Conservation (phyloP, 768 basidiomycete genomes). For the Lyophyllum shimeji region DNA sequence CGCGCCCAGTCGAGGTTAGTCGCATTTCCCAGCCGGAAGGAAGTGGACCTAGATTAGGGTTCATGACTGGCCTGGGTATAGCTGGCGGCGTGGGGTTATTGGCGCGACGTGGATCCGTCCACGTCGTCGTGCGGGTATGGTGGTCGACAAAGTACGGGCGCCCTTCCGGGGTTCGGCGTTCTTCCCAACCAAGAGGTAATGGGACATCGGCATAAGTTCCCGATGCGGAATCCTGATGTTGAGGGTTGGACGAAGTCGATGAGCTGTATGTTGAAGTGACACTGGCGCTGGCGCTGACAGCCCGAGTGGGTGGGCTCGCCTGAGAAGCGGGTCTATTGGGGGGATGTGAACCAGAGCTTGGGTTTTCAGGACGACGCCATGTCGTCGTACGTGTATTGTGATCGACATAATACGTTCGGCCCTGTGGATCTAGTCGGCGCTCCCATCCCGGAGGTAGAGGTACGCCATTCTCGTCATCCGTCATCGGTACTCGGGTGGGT, state of each 20-base stretch:
- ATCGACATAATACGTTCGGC: slow-evolving; percentile 84
- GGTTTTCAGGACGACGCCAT: slow-evolving; percentile 61
- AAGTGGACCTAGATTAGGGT: slow-evolving; percentile 71
- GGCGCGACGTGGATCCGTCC: slow-evolving; percentile 79
- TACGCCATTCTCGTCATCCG: slow-evolving; percentile 58
- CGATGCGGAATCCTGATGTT: slow-evolving; percentile 25
- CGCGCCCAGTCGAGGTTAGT: slow-evolving; percentile 76
- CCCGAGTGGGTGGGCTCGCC: slow-evolving; percentile 23
- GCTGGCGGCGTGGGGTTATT: slow-evolving; percentile 51
- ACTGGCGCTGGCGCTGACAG: slow-evolving; percentile 25
- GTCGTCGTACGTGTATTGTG: slow-evolving; percentile 80
- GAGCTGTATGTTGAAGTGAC: slow-evolving; percentile 21
- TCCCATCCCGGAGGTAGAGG: slow-evolving; percentile 84
- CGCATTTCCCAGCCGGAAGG: slow-evolving; percentile 97
- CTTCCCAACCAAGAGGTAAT: slow-evolving; percentile 90
- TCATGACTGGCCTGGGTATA: slow-evolving; percentile 46
- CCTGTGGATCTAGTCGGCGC: slow-evolving; percentile 69
- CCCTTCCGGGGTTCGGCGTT: slow-evolving; percentile 86
- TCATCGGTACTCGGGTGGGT: slow-evolving; percentile 26
- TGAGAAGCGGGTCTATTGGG: slow-evolving; percentile 28
- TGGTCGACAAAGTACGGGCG: slow-evolving; percentile 66
- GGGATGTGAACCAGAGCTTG: slow-evolving; percentile 23
- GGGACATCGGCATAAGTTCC: slow-evolving; percentile 61
- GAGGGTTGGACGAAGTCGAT: slow-evolving; percentile 15
- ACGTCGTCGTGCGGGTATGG: slow-evolving; percentile 87